A percentile compares a stretch with the other conserved stretches of the same genome.
These are phyloP conservation scores for Lactarius sp. DNA, from an alignment of 768 basidiomycete species.

Conservation along the genomic window DNA sequence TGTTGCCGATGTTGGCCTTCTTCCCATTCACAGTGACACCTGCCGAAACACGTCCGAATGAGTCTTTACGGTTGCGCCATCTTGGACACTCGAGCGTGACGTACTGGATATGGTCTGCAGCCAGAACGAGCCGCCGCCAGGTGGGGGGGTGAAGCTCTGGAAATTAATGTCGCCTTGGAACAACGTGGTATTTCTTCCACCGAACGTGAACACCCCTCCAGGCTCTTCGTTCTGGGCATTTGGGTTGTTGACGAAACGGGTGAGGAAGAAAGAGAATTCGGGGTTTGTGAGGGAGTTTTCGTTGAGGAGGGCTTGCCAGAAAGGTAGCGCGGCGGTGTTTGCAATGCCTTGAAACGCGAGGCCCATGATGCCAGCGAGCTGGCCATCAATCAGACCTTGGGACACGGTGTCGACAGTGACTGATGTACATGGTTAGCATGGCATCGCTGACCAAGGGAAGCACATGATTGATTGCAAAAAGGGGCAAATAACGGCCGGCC, in stretches of 20 bases:
- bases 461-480: background rate
- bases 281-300: constrained; percentile 41
- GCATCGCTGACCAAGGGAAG: background rate
- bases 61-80: background rate
- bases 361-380: constrained; percentile 69
- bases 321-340: constrained; percentile 50
- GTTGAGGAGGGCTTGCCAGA: constrained; percentile 56
- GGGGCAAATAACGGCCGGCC: background rate
- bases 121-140: too few relatives aligned
- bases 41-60: constrained; percentile 29
- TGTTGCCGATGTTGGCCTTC: constrained; percentile 39
- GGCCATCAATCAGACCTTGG: constrained; percentile 41
- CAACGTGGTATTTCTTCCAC: constrained; percentile 54
- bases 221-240: constrained; percentile 26
- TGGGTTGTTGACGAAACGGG: constrained; percentile 41
- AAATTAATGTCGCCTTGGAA: constrained; percentile 64
- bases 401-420: constrained; percentile 53
- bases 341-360: constrained; percentile 63
- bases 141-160: too few relatives aligned
- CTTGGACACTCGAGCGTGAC: constrained; percentile 23
- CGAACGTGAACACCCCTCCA: constrained; percentile 33
- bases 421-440: constrained; percentile 1
- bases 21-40: constrained; percentile 59
- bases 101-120: constrained; percentile 40
- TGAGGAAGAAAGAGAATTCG: constrained; percentile 63